Percentiles rank a stretch among this genome's conserved stretches.
These are phyloP conservation scores for Hericium rajendrae DNA, from an alignment of 768 basidiomycete species.

Conservation along the genomic window DNA sequence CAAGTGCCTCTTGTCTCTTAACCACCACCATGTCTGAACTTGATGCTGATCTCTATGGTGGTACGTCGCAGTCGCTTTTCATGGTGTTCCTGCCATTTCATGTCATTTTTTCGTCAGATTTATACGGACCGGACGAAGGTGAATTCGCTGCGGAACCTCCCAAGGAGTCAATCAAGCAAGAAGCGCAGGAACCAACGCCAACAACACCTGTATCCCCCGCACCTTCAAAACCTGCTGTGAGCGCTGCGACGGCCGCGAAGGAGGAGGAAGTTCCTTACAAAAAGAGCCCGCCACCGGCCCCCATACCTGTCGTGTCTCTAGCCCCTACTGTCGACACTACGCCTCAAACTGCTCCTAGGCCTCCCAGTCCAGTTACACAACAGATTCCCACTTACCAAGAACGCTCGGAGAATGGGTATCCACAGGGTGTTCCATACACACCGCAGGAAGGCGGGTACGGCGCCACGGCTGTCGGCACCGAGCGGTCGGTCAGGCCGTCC, in stretches of 20 bases:
- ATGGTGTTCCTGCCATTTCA: neutral
- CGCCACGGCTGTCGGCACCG: constrained; percentile 25
- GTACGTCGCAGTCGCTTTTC: constrained; percentile 30
- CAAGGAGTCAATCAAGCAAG: constrained; percentile 20
- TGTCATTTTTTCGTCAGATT: constrained; percentile 23
- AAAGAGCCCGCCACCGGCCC: constrained; percentile 10
- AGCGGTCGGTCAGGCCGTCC: constrained; percentile 62
- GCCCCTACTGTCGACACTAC: neutral
- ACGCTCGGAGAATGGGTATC: constrained; percentile 19
- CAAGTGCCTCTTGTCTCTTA: constrained; percentile 11
- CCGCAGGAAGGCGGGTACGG: constrained; percentile 25
- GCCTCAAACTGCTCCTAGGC: neutral
- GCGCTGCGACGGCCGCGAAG: neutral
- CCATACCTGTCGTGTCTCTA: neutral
- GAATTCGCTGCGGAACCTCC: constrained; percentile 33
- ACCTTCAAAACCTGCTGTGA: neutral
- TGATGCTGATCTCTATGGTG: constrained; percentile 85
- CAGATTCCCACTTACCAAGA: constrained; percentile 16
- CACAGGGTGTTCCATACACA: neutral
- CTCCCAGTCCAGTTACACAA: constrained; percentile 1
- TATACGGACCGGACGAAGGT: constrained; percentile 53
- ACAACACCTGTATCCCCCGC: constrained; percentile 3
- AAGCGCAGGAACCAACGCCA: constrained; percentile 6
- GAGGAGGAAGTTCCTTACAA: constrained; percentile 19
- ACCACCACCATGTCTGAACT: constrained; percentile 59